phyloP scores from a whole-genome alignment of 371 early-diverging fungal species.

The Synchytrium microbalum region DNA sequence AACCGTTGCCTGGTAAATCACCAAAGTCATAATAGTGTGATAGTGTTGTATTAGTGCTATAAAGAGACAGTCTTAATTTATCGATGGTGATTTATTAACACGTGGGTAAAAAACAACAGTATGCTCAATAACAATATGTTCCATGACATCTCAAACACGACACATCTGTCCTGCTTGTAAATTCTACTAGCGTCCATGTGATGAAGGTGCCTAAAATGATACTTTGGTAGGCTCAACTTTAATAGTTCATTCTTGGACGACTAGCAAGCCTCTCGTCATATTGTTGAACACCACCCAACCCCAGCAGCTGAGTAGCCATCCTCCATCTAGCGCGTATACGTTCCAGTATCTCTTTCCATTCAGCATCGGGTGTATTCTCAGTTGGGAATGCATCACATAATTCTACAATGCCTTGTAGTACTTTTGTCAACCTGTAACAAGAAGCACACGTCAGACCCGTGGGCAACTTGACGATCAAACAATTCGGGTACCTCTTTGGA shows the following conservation, averaged over 20 bases:
- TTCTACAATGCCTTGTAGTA: conserved; percentile 4
- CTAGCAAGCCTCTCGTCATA: background rate
- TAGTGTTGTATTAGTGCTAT: no score
- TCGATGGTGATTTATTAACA: no score
- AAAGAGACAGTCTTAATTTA: no score
- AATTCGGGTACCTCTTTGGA: background rate
- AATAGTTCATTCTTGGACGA: background rate
- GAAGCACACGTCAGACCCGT: no score
- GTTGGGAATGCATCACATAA: background rate
- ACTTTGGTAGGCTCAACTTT: no score
- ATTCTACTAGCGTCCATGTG: background rate
- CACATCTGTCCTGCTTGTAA: no score
- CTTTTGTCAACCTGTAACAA: background rate
- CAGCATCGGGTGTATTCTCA: conserved; percentile 1
- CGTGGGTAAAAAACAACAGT: no score
- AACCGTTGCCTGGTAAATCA: no score
- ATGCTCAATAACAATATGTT: no score
- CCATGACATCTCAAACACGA: no score
- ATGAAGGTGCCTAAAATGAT: background rate
- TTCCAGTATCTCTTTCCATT: background rate
- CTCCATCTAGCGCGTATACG: background rate
- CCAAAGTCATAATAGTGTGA: no score
- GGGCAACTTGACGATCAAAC: background rate
- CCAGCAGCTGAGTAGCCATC: background rate
- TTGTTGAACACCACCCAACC: background rate